phyloP scores from a whole-genome alignment of 257 asterid species.

The Capsicum baccatum region DNA sequence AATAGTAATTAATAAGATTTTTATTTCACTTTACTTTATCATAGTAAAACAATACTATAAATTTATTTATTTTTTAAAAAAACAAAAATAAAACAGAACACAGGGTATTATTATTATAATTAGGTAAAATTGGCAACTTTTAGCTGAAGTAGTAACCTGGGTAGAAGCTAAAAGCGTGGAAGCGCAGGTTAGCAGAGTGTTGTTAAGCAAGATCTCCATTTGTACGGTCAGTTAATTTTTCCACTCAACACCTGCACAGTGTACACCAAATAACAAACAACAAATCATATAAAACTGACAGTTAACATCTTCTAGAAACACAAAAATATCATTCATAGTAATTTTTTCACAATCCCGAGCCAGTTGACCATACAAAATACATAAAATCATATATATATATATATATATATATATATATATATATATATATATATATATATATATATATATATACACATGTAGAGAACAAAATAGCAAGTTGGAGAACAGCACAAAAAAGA shows the following conservation, averaged over 20 bases:
- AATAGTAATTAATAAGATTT: background rate
- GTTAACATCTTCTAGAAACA: conserved; percentile 26
- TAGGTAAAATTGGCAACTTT: background rate
- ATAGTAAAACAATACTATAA: background rate
- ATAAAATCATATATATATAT: no score
- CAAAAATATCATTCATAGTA: background rate
- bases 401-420: no score
- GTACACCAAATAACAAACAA: background rate
- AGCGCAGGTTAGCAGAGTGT: conserved; percentile 63
- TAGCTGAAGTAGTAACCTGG: background rate
- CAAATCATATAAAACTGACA: conserved; percentile 27
- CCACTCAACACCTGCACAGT: conserved; percentile 36
- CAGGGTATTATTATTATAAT: background rate
- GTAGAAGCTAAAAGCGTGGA: background rate
- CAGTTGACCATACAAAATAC: background rate
- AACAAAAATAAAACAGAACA: background rate
- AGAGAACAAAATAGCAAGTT: background rate
- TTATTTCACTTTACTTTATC: background rate
- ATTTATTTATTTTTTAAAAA: no score
- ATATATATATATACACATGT: no score
- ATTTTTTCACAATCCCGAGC: background rate
- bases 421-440: no score
- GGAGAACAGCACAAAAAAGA: background rate
- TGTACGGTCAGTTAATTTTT: conserved; percentile 33
- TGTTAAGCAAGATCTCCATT: conserved; percentile 58